Conservation (phyloP, 1,139 yeast species). For the Kodamaea suecica region DNA sequence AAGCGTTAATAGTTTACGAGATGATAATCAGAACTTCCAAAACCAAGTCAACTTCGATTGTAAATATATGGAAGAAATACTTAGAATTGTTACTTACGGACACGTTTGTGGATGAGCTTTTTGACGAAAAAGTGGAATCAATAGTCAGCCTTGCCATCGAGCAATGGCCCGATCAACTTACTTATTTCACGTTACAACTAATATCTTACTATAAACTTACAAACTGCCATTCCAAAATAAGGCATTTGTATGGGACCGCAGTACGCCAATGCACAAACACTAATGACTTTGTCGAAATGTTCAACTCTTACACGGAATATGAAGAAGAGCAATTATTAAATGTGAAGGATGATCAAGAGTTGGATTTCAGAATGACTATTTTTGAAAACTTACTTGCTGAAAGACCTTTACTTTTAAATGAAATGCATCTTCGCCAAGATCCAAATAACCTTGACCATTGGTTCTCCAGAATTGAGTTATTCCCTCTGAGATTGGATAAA, state of each 20-base stretch:
- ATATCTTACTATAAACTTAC: not conserved
- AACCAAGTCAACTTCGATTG: constrained; percentile 5
- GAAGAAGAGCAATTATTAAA: constrained; percentile 48
- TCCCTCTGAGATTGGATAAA: constrained; percentile 33
- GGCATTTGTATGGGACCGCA: constrained; percentile 50
- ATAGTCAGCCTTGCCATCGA: constrained; percentile 36
- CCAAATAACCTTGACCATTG: constrained; percentile 63
- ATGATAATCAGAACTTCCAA: constrained; percentile 15
- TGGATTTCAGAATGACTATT: constrained; percentile 45
- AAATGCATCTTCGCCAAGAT: constrained; percentile 62
- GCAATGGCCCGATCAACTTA: constrained; percentile 61
- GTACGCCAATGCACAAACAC: constrained; percentile 47
- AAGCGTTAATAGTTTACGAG: constrained; percentile 17
- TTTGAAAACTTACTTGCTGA: constrained; percentile 57
- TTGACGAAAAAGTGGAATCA: constrained; percentile 17
- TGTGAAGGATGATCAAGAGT: constrained; percentile 15
- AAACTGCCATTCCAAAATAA: constrained; percentile 27
- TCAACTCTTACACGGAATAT: constrained; percentile 61
- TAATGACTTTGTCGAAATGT: constrained; percentile 62
- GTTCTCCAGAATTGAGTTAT: constrained; percentile 57
- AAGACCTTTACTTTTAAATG: constrained; percentile 59
- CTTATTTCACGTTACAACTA: constrained; percentile 28
- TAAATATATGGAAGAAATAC: constrained; percentile 37
- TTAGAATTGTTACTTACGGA: constrained; percentile 1
- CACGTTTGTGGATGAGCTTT: not conserved